Evolutionary conservation across 2,329 filamentous ascomycete species (phyloP).

Genomic region (Lecanosticta acicola): DNA sequence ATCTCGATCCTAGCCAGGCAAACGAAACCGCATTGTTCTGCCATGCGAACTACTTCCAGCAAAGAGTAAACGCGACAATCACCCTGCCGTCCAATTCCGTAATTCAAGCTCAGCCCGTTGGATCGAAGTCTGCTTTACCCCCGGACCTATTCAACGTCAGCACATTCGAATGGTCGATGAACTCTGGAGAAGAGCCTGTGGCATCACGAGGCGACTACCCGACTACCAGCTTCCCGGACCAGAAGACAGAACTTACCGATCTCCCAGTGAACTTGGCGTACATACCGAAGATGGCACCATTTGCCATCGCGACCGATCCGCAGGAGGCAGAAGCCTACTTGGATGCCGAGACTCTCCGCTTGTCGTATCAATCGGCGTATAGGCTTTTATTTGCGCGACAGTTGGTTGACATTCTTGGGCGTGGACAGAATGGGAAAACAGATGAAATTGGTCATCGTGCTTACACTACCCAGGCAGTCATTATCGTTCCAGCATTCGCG

Average conservation of each 20-base stretch:
- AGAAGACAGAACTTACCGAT: conserved; percentile 17
- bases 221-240: conserved; percentile 18
- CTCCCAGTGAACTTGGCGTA: conserved; percentile 22
- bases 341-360: conserved; percentile 29
- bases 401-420: conserved; percentile 31
- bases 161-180: conserved; percentile 36
- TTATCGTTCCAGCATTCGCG: conserved; percentile 36
- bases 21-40: conserved; percentile 40
- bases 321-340: conserved; percentile 31
- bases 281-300: conserved; percentile 34
- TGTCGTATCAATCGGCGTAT: conserved; percentile 39
- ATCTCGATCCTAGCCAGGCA: conserved; percentile 1
- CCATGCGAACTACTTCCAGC: conserved; percentile 42
- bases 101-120: conserved; percentile 12
- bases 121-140: conserved; percentile 24
- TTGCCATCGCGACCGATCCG: conserved; percentile 33
- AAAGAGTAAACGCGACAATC: conserved; percentile 41
- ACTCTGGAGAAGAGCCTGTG: conserved; percentile 16
- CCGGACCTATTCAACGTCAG: conserved; percentile 28
- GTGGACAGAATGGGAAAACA: conserved; percentile 10
- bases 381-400: conserved; percentile 38
- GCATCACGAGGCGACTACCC: conserved; percentile 17
- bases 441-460: conserved; percentile 16
- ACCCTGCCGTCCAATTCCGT: conserved; percentile 22
- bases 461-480: conserved; percentile 31